These are phyloP conservation scores for Bipolaris zeicola DNA, from an alignment of 2,329 filamentous ascomycete genomes.

Conservation along the genomic window DNA sequence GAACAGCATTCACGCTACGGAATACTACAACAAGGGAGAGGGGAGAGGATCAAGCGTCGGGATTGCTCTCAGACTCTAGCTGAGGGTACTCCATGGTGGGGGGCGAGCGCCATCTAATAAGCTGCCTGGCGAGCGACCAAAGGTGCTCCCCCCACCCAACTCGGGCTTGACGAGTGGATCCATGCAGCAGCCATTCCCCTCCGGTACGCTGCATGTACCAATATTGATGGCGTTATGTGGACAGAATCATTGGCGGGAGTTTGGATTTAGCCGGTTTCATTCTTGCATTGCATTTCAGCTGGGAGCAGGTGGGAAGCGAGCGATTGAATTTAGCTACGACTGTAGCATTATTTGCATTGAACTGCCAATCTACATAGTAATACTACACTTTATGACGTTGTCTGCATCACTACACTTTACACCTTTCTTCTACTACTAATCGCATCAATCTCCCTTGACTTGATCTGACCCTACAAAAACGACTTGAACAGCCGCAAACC, in stretches of 20 bases:
- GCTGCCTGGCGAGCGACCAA: not conserved
- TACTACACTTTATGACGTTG: too few relatives aligned
- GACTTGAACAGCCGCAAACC: slow-evolving; percentile 4
- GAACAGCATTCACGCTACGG: not conserved
- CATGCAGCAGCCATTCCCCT: not conserved
- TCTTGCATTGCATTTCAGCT: not conserved
- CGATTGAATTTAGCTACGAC: not conserved
- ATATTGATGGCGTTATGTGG: too few relatives aligned
- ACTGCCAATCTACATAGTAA: not conserved
- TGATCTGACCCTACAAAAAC: slow-evolving; percentile 3
- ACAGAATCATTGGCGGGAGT: not conserved
- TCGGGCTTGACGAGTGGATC: not conserved
- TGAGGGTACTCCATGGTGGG: not conserved
- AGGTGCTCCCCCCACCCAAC: not conserved
- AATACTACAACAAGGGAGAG: not conserved
- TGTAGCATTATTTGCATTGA: too few relatives aligned
- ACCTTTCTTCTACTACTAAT: not conserved
- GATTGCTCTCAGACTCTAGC: not conserved
- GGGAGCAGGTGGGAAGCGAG: not conserved
- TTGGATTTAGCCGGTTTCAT: not conserved
- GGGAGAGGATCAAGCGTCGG: not conserved
- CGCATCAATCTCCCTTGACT: not conserved
- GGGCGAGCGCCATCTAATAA: not conserved
- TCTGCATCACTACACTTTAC: not conserved
- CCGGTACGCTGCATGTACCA: not conserved